Evolutionary conservation across 225 moss, liverwort and hornwort species (phyloP).

Genomic region (Asterella californica): DNA sequence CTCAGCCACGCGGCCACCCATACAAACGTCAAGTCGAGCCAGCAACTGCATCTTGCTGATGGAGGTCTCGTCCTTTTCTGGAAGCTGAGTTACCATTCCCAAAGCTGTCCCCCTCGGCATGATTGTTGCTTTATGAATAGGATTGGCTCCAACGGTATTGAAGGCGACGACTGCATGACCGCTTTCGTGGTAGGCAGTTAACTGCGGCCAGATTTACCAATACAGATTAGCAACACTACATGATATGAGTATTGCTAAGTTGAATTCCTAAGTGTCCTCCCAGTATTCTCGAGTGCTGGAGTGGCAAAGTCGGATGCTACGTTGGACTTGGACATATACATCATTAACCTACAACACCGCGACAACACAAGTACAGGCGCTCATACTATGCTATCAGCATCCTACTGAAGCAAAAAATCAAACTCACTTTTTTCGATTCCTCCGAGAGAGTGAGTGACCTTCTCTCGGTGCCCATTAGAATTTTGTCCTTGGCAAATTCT

Average conservation of each 20-base stretch:
- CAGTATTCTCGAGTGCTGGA: too few relatives aligned
- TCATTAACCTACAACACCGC: too few relatives aligned
- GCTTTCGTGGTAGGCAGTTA: constrained; percentile 99
- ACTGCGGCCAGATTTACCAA: constrained; percentile 42
- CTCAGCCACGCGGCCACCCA: constrained; percentile 99
- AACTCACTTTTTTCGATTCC: constrained; percentile 81
- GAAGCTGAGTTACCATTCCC: constrained; percentile 99
- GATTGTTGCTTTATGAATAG: constrained; percentile 97
- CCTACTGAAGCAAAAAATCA: neutral
- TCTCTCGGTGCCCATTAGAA: constrained; percentile 97
- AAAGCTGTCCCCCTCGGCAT: constrained; percentile 94
- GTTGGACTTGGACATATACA: neutral
- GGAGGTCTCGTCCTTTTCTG: constrained; percentile 97
- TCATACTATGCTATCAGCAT: too few relatives aligned
- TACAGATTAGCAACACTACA: neutral
- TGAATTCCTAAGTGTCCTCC: neutral
- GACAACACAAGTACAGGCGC: too few relatives aligned
- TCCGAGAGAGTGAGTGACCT: constrained; percentile 84
- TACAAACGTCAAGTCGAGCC: constrained; percentile 95
- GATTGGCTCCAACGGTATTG: constrained; percentile 89
- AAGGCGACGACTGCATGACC: constrained; percentile 98
- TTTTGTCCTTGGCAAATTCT: constrained; percentile 96
- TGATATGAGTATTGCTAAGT: neutral
- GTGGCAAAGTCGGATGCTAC: too few relatives aligned
- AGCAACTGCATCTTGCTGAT: constrained; percentile 95